Evolutionary conservation across 805 yeast genomes (phyloP).

Genomic region (Ogataea ganodermae): DNA sequence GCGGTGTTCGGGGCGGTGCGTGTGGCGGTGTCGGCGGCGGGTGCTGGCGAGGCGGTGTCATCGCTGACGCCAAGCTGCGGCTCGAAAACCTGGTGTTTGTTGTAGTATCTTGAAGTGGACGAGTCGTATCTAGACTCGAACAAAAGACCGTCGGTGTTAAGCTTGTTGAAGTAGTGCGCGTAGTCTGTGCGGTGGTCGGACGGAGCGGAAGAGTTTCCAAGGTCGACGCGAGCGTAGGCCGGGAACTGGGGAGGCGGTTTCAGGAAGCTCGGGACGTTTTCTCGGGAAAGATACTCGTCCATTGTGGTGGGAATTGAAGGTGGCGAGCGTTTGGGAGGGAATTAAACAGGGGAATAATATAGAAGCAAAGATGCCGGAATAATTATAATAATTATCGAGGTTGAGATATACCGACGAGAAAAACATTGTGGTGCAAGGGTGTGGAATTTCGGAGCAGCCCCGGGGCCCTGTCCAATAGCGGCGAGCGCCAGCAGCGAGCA

Average conservation of each 20-base stretch:
- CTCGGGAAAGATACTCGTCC: constrained; percentile 26
- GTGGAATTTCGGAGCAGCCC: too few species aligned
- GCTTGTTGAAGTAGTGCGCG: constrained; percentile 27
- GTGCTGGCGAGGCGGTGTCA: not conserved
- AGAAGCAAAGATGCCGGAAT: too few species aligned
- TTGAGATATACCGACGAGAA: too few species aligned
- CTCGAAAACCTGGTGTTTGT: constrained; percentile 21
- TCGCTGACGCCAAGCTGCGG: constrained; percentile 14
- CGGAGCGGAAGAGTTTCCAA: constrained; percentile 5
- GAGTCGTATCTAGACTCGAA: constrained; percentile 21
- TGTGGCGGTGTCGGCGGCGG: not conserved
- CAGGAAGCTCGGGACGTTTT: constrained; percentile 27
- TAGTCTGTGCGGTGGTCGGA: constrained; percentile 16
- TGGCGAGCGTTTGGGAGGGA: too few species aligned
- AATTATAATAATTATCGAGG: too few species aligned
- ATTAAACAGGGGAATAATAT: not conserved
- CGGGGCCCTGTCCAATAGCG: too few species aligned
- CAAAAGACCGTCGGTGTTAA: constrained; percentile 28
- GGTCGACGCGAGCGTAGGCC: constrained; percentile 11
- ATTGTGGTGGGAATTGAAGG: constrained; percentile 14
- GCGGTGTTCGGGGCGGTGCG: not conserved
- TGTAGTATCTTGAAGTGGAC: constrained; percentile 27
- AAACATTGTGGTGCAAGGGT: not conserved
- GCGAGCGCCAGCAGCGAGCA: too few species aligned
- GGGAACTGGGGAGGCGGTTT: constrained; percentile 22